A percentile compares a stretch with the other conserved stretches of the same genome.
phyloP scores from a whole-genome alignment of 345 rosid species.

The Aethionema arabicum region DNA sequence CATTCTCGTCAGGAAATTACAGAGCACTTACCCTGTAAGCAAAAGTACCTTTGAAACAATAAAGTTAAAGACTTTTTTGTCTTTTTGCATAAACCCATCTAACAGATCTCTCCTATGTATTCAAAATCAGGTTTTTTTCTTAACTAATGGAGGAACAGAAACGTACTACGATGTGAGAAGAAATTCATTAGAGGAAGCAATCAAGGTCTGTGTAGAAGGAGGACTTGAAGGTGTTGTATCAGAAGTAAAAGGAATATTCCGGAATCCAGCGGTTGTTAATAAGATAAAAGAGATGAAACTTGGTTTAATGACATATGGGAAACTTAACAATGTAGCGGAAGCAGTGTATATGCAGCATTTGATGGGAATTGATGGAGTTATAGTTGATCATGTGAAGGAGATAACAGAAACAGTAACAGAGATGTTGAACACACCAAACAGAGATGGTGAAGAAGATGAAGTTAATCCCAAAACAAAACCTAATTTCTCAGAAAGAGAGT shows the following conservation, averaged over 20 bases:
- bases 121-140: slow-evolving; percentile 62
- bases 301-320: slow-evolving; percentile 74
- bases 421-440: slow-evolving; percentile 50
- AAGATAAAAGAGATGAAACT: slow-evolving; percentile 84
- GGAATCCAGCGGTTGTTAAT: slow-evolving; percentile 63
- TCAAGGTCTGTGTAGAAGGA: slow-evolving; percentile 67
- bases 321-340: slow-evolving; percentile 76
- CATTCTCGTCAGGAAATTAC: slow-evolving; percentile 63
- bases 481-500: slow-evolving; percentile 62
- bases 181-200: slow-evolving; percentile 86
- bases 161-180: slow-evolving; percentile 62
- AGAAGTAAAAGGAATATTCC: slow-evolving; percentile 71
- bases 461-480: slow-evolving; percentile 46
- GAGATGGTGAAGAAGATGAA: slow-evolving; percentile 21
- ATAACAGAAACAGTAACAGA: slow-evolving; percentile 62
- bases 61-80: neutral
- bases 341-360: slow-evolving; percentile 86
- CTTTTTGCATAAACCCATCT: neutral
- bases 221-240: slow-evolving; percentile 82
- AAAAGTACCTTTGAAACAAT: neutral
- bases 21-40: slow-evolving; percentile 75
- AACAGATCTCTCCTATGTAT: neutral
- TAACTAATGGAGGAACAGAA: slow-evolving; percentile 72
- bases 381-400: slow-evolving; percentile 80
- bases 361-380: slow-evolving; percentile 93